phyloP scores from a whole-genome alignment of 2,329 filamentous ascomycete species.

The Tolypocladium tropicale region DNA sequence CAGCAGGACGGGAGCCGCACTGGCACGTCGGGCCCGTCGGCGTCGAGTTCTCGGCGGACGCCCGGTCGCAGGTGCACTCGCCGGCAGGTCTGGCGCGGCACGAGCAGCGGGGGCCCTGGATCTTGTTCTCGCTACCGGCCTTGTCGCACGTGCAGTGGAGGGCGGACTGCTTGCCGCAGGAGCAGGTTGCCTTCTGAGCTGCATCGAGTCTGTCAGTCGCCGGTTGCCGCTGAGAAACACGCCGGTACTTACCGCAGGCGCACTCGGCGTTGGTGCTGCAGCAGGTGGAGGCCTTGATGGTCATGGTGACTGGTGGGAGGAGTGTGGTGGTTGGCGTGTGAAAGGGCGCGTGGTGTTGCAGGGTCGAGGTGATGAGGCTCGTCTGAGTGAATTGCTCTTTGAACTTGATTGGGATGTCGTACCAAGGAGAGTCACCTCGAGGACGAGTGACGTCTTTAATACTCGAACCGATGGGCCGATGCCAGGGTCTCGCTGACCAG shows the following conservation, averaged over 20 bases:
- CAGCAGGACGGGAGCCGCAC: constrained; percentile 64
- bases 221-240: neutral
- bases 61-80: constrained; percentile 71
- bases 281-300: constrained; percentile 38
- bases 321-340: neutral
- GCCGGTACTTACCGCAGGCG: constrained; percentile 41
- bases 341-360: no score
- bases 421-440: neutral
- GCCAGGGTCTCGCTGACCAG: constrained; percentile 1
- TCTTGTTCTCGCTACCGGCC: constrained; percentile 61
- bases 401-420: neutral
- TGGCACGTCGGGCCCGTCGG: constrained; percentile 53
- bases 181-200: constrained; percentile 65
- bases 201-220: neutral
- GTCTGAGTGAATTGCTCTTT: neutral
- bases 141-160: constrained; percentile 81
- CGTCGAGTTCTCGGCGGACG: constrained; percentile 57
- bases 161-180: constrained; percentile 80
- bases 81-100: constrained; percentile 74
- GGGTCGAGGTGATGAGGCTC: neutral
- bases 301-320: constrained; percentile 16
- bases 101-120: constrained; percentile 67
- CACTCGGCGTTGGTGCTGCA: constrained; percentile 43
- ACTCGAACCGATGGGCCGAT: constrained; percentile 1
- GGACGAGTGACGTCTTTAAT: constrained; percentile 7